These are phyloP conservation scores for Venturiaceae sp. DNA, from an alignment of 2,329 filamentous ascomycete genomes.

Conservation along the genomic window DNA sequence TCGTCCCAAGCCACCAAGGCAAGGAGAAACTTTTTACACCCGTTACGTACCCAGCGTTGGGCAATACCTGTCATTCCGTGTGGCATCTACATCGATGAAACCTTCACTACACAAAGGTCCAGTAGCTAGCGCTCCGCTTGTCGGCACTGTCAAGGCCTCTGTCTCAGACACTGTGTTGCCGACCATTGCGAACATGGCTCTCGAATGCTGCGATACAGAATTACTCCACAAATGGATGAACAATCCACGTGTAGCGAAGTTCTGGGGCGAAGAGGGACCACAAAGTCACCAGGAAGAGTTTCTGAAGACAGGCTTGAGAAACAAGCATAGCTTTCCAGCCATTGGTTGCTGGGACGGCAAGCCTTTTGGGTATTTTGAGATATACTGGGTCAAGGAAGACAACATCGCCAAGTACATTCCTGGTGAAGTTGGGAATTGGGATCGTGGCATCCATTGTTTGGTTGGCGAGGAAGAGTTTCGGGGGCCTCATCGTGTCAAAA, in stretches of 20 bases:
- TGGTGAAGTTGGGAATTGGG: conserved; percentile 63
- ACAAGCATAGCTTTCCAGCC: conserved; percentile 73
- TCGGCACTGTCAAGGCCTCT: conserved; percentile 27
- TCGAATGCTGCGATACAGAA: conserved; percentile 44
- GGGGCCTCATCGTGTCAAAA: conserved; percentile 62
- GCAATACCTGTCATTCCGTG: conserved; percentile 82
- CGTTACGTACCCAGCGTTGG: conserved; percentile 73
- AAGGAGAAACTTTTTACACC: conserved; percentile 86
- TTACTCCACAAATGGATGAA: conserved; percentile 85
- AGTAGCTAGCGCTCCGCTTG: conserved; percentile 9
- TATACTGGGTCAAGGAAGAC: conserved; percentile 98
- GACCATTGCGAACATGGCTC: conserved; percentile 15
- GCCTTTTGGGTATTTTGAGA: conserved; percentile 93
- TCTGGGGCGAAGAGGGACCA: conserved; percentile 64
- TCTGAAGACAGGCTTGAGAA: conserved; percentile 53
- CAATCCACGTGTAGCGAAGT: conserved; percentile 69
- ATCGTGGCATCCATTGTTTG: conserved; percentile 79
- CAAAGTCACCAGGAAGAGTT: conserved; percentile 54
- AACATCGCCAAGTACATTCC: conserved; percentile 57
- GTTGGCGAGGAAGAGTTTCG: conserved; percentile 89
- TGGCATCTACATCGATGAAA: conserved; percentile 60
- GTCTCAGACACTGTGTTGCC: conserved; percentile 39
- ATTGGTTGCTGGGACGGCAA: conserved; percentile 92
- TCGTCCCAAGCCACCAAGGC: conserved; percentile 76
- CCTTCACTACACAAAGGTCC: conserved; percentile 58